Conservation (phyloP, 2,329 filamentous ascomycete species). For the Blastomyces parvus region DNA sequence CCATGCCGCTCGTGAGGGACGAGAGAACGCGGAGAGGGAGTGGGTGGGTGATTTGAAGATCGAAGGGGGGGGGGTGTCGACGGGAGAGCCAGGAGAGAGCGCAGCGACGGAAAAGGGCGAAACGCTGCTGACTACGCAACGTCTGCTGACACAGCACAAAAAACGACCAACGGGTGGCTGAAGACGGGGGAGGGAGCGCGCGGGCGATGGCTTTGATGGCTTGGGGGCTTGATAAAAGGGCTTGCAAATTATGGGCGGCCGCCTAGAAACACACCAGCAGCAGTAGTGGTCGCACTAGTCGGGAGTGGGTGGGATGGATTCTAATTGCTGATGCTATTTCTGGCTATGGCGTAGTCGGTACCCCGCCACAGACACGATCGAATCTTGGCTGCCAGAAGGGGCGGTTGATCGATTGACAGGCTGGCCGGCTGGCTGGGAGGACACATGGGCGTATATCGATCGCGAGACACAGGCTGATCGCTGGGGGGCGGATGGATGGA, state of each 20-base stretch:
- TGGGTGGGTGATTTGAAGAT: background rate
- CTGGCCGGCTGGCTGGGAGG: background rate
- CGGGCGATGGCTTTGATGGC: background rate
- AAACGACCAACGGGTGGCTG: background rate
- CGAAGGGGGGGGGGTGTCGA: background rate
- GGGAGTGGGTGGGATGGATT: too few species aligned
- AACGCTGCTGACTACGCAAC: background rate
- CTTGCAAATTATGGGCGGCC: too few species aligned
- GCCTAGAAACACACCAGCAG: background rate
- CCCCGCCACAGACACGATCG: background rate
- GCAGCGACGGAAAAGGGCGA: background rate
- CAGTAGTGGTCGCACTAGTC: too few species aligned
- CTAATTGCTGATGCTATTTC: background rate
- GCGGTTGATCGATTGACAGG: background rate
- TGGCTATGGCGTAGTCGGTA: background rate
- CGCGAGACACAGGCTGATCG: too few species aligned
- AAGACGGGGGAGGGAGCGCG: too few species aligned
- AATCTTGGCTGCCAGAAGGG: background rate
- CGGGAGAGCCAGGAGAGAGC: too few species aligned
- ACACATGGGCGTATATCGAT: too few species aligned
- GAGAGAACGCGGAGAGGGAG: background rate
- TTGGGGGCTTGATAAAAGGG: too few species aligned
- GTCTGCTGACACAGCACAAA: background rate
- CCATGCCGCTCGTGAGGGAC: slow-evolving; percentile 1
- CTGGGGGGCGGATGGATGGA: too few species aligned